phyloP scores from a whole-genome alignment of 2,329 filamentous ascomycete species.

The Xylariales sp. region DNA sequence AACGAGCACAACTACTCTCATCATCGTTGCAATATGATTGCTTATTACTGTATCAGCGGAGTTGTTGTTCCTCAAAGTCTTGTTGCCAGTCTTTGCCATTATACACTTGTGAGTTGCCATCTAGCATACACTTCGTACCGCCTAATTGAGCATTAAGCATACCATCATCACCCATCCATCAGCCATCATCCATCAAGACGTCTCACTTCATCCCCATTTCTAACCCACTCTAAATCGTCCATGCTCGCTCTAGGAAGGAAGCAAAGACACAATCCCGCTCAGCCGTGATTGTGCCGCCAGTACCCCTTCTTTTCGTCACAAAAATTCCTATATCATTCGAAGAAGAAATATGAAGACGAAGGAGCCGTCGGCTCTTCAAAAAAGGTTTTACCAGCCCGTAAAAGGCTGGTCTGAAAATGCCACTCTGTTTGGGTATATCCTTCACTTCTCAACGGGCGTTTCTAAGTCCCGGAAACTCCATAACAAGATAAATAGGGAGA shows the following conservation, averaged over 20 bases:
- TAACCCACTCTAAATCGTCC: neutral
- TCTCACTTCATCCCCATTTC: conserved; percentile 2
- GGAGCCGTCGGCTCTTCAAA: neutral
- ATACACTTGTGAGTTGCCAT: conserved; percentile 11
- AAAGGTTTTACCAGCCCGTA: neutral
- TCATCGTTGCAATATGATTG: conserved; percentile 4
- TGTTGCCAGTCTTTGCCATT: conserved; percentile 8
- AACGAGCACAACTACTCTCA: neutral
- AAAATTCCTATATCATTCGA: conserved; percentile 18
- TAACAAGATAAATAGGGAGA: conserved; percentile 22
- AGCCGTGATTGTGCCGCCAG: neutral
- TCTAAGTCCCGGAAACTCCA: conserved; percentile 44
- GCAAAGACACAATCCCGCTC: neutral
- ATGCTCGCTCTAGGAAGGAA: neutral
- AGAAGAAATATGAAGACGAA: neutral
- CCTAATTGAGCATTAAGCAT: conserved; percentile 4
- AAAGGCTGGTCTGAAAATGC: conserved; percentile 30
- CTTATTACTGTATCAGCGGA: conserved; percentile 13
- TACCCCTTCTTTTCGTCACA: conserved; percentile 1
- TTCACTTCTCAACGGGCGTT: conserved; percentile 42
- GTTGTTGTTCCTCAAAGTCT: conserved; percentile 17
- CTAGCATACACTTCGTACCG: neutral
- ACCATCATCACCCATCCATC: conserved; percentile 16
- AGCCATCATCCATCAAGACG: neutral
- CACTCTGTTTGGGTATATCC: conserved; percentile 47